Evolutionary conservation across 2,329 filamentous ascomycete species (phyloP), one percentile per base, ranked within the genome.

Genomic region (Monilinia aucupariae): DNA sequence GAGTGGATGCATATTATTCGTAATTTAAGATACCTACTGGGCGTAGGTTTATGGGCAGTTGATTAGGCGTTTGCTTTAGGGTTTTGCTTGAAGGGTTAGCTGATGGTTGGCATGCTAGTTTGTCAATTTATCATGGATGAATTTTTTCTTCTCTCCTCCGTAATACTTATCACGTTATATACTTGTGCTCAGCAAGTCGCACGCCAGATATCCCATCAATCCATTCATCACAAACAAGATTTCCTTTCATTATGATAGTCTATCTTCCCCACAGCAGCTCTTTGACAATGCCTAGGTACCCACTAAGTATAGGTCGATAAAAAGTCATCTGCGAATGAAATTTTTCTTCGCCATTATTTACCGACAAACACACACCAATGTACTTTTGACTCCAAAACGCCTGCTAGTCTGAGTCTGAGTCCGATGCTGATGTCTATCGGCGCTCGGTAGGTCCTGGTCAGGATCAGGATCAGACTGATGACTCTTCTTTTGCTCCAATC

Each of bases 371-470:
- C 20, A 51, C 20, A 45, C 30, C 17, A 54, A 45, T n/a, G 25
- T 56, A 53, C 32, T 53, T 41, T 52, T 27, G 39, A 56, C 60
- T 49, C 60, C 60, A 41, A 59, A 61, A 63, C 53, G 54, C 54
- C 54, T 7, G 58, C 48, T 25, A 39, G 12, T 58, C 54, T 58
- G 39, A 39, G 12, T 58, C 54, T 58, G 39, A 45, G 37, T 39
- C 37, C 15, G 37, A 39, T 39, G 37, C 37, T 58, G 39, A 61
- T 45, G 39, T 52, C 27, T 25, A n/a, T 52, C 58, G 34, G 20
- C 12, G 25, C 34, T 22, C 39, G 41, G 41, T n/a, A 52, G 15
- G 25, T 52, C 32, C 22, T 45, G 37, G 7, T 37, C 34, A 13
- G 34, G 34, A 37, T 37, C 34, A 12, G 34, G 6, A 54, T 39